Conservation (phyloP, 1,284 basidiomycete species). For the Tylopilus sp. region DNA sequence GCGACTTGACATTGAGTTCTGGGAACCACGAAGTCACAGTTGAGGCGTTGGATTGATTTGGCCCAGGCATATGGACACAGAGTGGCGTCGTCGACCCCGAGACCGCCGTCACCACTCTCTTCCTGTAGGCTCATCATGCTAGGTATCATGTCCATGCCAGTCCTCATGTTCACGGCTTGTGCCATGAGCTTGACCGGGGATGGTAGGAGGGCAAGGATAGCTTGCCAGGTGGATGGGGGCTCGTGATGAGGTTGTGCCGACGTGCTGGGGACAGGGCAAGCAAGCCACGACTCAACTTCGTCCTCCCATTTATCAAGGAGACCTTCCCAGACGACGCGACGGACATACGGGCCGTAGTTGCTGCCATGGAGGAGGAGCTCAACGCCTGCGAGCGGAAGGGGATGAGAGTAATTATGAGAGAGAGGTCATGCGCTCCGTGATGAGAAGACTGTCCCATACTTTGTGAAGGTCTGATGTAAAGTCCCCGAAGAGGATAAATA, state of each 20-base stretch:
- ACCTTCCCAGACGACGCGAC: conserved; percentile 89
- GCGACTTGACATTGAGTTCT: conserved; percentile 60
- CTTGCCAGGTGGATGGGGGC: conserved; percentile 32
- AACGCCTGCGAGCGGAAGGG: conserved; percentile 72
- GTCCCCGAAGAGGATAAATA: not conserved
- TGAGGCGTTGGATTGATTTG: conserved; percentile 74
- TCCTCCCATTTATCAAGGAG: conserved; percentile 72
- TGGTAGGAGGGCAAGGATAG: conserved; percentile 37
- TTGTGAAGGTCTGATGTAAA: conserved; percentile 76
- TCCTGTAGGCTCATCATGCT: not conserved
- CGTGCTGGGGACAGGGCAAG: conserved; percentile 60
- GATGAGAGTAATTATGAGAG: conserved; percentile 82
- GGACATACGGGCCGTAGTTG: conserved; percentile 91
- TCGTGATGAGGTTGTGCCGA: conserved; percentile 11
- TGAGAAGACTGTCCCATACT: conserved; percentile 87
- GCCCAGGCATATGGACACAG: conserved; percentile 88
- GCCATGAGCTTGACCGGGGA: not conserved
- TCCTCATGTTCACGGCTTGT: not conserved
- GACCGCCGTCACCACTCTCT: conserved; percentile 24
- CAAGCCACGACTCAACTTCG: conserved; percentile 73
- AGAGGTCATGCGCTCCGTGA: conserved; percentile 84
- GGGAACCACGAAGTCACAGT: conserved; percentile 87
- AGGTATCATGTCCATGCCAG: not conserved
- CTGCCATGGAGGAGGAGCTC: conserved; percentile 82
- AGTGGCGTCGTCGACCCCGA: conserved; percentile 65